phyloP scores from a whole-genome alignment of 2,329 filamentous ascomycete genomes.

The Phyllosticta citriasiana region DNA sequence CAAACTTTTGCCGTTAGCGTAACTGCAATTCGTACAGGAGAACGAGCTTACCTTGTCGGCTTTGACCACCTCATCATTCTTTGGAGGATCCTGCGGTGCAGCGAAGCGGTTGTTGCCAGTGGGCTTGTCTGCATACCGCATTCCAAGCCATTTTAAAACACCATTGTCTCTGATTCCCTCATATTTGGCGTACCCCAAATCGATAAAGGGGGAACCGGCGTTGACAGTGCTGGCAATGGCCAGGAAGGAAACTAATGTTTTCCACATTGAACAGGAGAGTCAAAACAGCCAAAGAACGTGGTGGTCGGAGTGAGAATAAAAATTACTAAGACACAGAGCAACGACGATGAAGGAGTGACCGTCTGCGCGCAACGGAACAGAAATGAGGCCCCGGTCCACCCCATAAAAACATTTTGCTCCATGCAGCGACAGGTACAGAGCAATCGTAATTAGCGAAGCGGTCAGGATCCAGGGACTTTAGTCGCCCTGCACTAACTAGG shows the following conservation, averaged over 20 bases:
- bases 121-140: conserved; percentile 46
- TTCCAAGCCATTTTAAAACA: conserved; percentile 61
- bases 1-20: conserved; percentile 14
- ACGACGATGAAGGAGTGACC: background rate
- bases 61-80: background rate
- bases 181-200: conserved; percentile 59
- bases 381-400: background rate
- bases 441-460: background rate
- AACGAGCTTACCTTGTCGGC: background rate
- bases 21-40: too few relatives aligned
- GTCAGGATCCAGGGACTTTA: background rate
- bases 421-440: background rate
- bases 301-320: background rate
- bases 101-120: conserved; percentile 42
- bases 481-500: background rate
- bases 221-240: background rate
- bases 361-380: background rate
- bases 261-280: background rate
- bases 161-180: conserved; percentile 48
- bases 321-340: background rate
- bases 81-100: conserved; percentile 34
- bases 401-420: background rate
- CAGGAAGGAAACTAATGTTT: background rate
- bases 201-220: conserved; percentile 37
- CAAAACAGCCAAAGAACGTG: background rate